Evolutionary conservation across 73 alveolate genomes (phyloP).

Genomic region (Diophrys sp.): DNA sequence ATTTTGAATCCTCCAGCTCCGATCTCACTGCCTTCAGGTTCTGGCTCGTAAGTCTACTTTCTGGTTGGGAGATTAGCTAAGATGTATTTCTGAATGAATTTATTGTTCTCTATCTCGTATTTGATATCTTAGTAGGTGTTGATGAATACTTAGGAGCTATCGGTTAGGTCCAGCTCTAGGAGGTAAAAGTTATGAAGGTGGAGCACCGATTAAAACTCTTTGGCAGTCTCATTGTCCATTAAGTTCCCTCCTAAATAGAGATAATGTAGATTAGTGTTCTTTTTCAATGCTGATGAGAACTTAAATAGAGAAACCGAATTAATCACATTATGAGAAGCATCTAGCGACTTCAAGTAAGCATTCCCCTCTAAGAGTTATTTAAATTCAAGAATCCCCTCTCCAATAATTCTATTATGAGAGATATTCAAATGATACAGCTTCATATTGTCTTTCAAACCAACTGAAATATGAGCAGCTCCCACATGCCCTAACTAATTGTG

Average conservation of each 20-base stretch:
- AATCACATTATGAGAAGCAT: background rate
- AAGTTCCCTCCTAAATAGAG: background rate
- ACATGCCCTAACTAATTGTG: background rate
- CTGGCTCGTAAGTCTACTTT: background rate
- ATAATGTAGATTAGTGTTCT: background rate
- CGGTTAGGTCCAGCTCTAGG: background rate
- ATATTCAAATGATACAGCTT: background rate
- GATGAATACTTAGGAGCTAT: background rate
- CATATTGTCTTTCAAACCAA: background rate
- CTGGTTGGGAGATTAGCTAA: too few species aligned
- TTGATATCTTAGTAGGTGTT: background rate
- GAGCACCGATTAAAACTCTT: too few species aligned
- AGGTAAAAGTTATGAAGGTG: background rate
- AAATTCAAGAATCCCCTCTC: slow-evolving; percentile 5
- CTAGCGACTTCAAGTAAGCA: background rate
- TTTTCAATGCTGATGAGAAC: background rate
- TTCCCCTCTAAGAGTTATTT: background rate
- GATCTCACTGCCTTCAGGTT: background rate
- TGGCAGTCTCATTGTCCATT: background rate
- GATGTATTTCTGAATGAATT: background rate
- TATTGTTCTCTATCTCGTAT: background rate
- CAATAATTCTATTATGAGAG: background rate
- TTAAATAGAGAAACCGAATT: background rate
- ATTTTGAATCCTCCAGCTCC: background rate
- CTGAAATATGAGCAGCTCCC: background rate